phyloP scores from a whole-genome alignment of 441 rosid species.

The Metrosideros polymorpha region DNA sequence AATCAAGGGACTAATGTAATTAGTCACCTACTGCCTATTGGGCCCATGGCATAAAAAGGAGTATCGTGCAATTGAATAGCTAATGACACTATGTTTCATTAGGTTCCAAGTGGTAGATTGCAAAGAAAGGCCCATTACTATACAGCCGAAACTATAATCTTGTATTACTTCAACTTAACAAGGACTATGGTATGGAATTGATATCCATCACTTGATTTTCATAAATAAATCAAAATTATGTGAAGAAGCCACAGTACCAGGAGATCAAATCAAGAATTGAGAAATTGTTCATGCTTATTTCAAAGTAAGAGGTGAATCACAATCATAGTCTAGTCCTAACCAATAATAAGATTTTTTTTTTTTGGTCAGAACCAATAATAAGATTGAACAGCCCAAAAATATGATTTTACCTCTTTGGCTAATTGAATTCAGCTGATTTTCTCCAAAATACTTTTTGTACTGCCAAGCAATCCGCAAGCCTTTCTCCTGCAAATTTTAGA shows the following conservation, averaged over 20 bases:
- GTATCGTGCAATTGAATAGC: not conserved
- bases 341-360: not conserved
- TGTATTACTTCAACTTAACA: not conserved
- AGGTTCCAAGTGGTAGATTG: not conserved
- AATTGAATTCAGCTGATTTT: conserved; percentile 39
- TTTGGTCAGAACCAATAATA: not conserved
- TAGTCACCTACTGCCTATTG: not conserved
- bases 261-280: not conserved
- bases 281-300: not conserved
- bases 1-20: not conserved
- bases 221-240: not conserved
- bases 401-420: conserved; percentile 21
- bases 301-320: not conserved
- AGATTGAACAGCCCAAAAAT: not conserved
- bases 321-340: not conserved
- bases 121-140: not conserved
- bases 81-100: not conserved
- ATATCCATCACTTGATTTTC: not conserved
- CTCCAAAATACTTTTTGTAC: conserved; percentile 81
- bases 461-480: conserved; percentile 96
- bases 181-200: not conserved
- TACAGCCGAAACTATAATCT: not conserved
- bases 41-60: not conserved
- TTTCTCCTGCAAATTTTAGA: conserved; percentile 45
- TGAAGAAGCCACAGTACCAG: not conserved